Evolutionary conservation across 2,329 filamentous ascomycete genomes (phyloP), one percentile per base, ranked within the genome.

Genomic region (Epichloe sylvatica): DNA sequence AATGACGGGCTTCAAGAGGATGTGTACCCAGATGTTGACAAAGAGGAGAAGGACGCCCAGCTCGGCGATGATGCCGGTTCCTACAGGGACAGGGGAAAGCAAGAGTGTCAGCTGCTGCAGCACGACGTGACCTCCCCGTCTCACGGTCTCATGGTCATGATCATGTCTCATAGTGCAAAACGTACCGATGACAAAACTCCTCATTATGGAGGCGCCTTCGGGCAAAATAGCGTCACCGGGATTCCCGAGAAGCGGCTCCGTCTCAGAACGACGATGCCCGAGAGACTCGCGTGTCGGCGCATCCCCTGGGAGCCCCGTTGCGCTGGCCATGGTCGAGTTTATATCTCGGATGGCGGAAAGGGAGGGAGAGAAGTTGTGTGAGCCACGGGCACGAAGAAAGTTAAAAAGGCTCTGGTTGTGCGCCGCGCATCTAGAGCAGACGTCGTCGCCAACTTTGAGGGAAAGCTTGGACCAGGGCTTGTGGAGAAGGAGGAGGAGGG

Each of bases 1-100:
- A 38, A 86, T 85, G 53, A 94, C 62, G 33, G 70, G 66, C 49
- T 82, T 73, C 40, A 80, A 76, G 62, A 95, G 79, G 55, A 96
- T 77, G 50, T 77, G 77, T 43, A 79, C 78, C 87, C 88, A 95
- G 56, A 94, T 74, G 50, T 91, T 78, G 36, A 79, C 78, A 45
- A 81, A 71, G 54, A 96, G 77, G 55, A 95, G 77, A 67, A 87
- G 70, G 49, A 83, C 78, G 50, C 88, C 91, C 41, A 78, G 75
- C 67, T 96, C 89, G 39, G 88, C 86, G 52, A 96, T 67, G 52
- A 83, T 75, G 50, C 80, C 91, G 15, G 89, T 94, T 54, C 88
- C 89, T 92, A 60, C 4, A 17, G 13, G 13, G 15, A 23, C 4
- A 8, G 41, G 13, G 9, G 8, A 30, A 30, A 30, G 30, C 30